These are phyloP conservation scores for Backusella westeae DNA, from an alignment of 192 early-diverging fungal species.

Conservation along the genomic window DNA sequence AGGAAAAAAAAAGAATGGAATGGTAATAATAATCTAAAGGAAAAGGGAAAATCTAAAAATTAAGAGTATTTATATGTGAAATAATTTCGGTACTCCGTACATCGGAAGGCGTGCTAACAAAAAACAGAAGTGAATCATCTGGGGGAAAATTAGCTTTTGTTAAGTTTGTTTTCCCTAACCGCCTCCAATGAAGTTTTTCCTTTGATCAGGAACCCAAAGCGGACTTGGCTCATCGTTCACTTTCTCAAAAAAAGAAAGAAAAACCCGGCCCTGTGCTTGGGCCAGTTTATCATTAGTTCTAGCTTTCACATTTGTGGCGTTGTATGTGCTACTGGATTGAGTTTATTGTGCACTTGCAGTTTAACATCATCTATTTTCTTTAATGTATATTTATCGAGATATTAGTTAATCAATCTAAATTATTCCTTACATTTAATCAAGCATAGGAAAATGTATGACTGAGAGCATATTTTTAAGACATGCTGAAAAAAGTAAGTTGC, in stretches of 20 bases:
- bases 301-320: neutral
- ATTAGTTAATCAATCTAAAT: neutral
- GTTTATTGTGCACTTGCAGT: neutral
- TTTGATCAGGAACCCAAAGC: neutral
- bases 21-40: neutral
- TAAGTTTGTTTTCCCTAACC: neutral
- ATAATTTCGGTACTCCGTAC: neutral
- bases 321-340: neutral
- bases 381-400: neutral
- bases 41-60: neutral
- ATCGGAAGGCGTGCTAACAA: neutral
- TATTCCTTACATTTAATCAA: neutral
- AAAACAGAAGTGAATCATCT: neutral
- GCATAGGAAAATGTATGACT: neutral
- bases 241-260: neutral
- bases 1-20: constrained; percentile 9
- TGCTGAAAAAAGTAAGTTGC: neutral
- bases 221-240: neutral
- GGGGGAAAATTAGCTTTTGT: neutral
- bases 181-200: neutral
- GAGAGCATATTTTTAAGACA: neutral
- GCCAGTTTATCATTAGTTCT: neutral
- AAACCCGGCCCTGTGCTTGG: neutral
- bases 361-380: neutral
- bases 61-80: neutral